Conservation (phyloP, 106 monocot genomes). For the Dioscorea dumetorum region DNA sequence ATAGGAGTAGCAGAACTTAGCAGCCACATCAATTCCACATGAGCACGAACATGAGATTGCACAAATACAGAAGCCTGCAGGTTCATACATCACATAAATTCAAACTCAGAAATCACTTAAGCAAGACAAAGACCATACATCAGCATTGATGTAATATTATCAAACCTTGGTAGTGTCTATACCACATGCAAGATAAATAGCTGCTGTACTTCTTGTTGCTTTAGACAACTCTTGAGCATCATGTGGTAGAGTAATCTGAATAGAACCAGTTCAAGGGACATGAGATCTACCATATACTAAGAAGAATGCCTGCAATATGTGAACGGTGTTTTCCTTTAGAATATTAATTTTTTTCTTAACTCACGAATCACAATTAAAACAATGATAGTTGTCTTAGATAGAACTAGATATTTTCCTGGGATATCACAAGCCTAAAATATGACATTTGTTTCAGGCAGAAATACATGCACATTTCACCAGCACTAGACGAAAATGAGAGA, state of each 20-base stretch:
- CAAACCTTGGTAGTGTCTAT: conserved; percentile 84
- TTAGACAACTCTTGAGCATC: conserved; percentile 55
- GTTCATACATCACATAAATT: neutral
- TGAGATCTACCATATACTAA: neutral
- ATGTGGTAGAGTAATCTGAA: conserved; percentile 83
- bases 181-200: conserved; percentile 96
- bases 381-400: neutral
- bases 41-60: conserved; percentile 92
- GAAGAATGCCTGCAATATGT: neutral
- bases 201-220: conserved; percentile 86
- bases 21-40: conserved; percentile 98
- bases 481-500: too few relatives aligned
- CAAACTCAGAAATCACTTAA: too few relatives aligned
- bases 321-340: neutral
- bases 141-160: neutral
- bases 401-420: too few relatives aligned
- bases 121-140: too few relatives aligned
- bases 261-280: conserved; percentile 10
- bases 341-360: neutral
- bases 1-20: conserved; percentile 77
- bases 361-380: neutral
- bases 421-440: neutral
- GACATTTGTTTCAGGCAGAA: too few relatives aligned
- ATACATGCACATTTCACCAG: too few relatives aligned
- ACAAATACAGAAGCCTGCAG: conserved; percentile 86